These are phyloP conservation scores for Xylaria curta DNA, from an alignment of 495 filamentous ascomycete genomes.

Conservation along the genomic window DNA sequence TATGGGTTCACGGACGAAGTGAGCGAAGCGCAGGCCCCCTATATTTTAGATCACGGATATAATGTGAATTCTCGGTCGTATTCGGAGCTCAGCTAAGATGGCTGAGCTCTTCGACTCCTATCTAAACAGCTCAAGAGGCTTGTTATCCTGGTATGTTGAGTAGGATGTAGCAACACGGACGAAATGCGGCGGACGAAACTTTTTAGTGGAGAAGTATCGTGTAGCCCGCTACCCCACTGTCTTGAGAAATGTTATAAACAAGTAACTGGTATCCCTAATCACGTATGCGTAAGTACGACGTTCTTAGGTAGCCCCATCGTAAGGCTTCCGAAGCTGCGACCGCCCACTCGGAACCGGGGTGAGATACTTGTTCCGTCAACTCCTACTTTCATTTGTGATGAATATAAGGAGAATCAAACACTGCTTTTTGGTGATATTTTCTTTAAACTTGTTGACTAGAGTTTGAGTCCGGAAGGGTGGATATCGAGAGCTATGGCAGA, in stretches of 20 bases:
- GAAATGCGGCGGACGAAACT: background rate
- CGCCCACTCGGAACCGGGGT: background rate
- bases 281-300: background rate
- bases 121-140: background rate
- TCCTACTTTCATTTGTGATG: too few relatives aligned
- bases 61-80: background rate
- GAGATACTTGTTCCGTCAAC: too few relatives aligned
- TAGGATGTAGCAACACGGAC: background rate
- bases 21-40: background rate
- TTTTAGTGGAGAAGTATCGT: background rate
- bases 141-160: background rate
- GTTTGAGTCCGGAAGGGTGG: too few relatives aligned
- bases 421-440: too few relatives aligned
- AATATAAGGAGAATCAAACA: too few relatives aligned
- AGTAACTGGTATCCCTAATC: background rate
- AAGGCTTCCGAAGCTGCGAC: background rate
- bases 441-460: too few relatives aligned
- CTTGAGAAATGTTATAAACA: background rate
- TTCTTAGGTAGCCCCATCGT: background rate
- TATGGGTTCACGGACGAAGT: background rate
- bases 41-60: background rate
- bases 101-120: background rate
- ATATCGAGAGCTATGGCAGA: too few relatives aligned
- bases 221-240: background rate
- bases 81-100: slow-evolving; percentile 9